Conservation (phyloP, 2,329 filamentous ascomycete species). For the Penicillium sp. region DNA sequence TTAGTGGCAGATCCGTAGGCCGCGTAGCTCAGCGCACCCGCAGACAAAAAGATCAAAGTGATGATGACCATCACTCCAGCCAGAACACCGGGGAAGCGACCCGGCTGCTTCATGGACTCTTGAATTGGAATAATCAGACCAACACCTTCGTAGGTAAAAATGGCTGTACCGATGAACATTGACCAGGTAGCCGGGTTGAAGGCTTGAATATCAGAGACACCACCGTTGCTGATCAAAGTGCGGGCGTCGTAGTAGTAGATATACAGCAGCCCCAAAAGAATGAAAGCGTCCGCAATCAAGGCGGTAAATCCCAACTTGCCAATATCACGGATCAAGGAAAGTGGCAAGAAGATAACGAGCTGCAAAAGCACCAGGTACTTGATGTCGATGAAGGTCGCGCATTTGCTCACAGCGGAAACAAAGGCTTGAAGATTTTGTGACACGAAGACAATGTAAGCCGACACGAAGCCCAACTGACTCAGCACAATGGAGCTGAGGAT, state of each 20-base stretch:
- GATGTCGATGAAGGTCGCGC: slow-evolving; percentile 77
- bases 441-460: slow-evolving; percentile 94
- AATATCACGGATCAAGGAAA: slow-evolving; percentile 91
- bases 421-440: slow-evolving; percentile 94
- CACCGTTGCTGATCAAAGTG: slow-evolving; percentile 68
- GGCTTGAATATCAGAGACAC: slow-evolving; percentile 74
- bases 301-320: slow-evolving; percentile 95
- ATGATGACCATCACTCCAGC: slow-evolving; percentile 92
- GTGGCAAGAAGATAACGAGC: slow-evolving; percentile 88
- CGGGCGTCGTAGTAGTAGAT: slow-evolving; percentile 92
- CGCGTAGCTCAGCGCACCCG: slow-evolving; percentile 90
- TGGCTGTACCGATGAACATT: slow-evolving; percentile 95
- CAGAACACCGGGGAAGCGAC: slow-evolving; percentile 85
- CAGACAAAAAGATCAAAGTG: slow-evolving; percentile 80
- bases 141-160: slow-evolving; percentile 98
- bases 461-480: slow-evolving; percentile 90
- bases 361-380: slow-evolving; percentile 89
- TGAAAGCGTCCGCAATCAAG: slow-evolving; percentile 88
- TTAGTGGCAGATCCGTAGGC: slow-evolving; percentile 93
- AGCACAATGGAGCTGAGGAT: slow-evolving; percentile 91
- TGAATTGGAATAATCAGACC: slow-evolving; percentile 97
- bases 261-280: slow-evolving; percentile 84
- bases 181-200: slow-evolving; percentile 95
- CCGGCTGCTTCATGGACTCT: slow-evolving; percentile 87
- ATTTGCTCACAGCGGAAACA: slow-evolving; percentile 83